Evolutionary conservation across 2,329 filamentous ascomycete genomes (phyloP).

Genomic region (Pestalotiopsis fici): DNA sequence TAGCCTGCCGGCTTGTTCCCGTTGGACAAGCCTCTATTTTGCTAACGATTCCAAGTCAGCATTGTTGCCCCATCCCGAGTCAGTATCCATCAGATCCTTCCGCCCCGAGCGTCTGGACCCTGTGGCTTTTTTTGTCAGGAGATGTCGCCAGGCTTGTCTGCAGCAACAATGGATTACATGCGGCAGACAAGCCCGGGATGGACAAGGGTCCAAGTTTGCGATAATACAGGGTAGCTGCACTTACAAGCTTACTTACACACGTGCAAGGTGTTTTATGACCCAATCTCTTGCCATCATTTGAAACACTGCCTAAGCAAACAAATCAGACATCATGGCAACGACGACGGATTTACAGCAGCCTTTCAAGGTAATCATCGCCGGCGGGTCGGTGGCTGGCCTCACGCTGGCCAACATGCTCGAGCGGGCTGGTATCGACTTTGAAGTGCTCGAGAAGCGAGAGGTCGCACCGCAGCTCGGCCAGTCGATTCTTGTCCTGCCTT

Average conservation of each 20-base stretch:
- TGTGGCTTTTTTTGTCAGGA: not conserved
- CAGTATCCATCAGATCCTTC: not conserved
- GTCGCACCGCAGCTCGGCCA: conserved; percentile 18
- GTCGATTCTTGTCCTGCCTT: conserved; percentile 12
- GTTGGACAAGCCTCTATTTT: not conserved
- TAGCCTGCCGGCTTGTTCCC: not conserved
- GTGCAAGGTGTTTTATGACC: not conserved
- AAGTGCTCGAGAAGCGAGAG: conserved; percentile 19
- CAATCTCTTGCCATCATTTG: not conserved
- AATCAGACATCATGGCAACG: not conserved
- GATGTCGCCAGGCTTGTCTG: no score
- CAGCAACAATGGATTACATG: not conserved
- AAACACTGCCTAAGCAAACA: not conserved
- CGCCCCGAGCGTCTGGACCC: not conserved
- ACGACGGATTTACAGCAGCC: not conserved
- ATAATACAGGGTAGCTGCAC: not conserved
- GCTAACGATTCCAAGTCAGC: not conserved
- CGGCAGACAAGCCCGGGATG: not conserved
- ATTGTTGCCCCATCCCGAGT: not conserved
- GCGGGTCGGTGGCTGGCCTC: conserved; percentile 17
- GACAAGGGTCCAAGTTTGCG: not conserved
- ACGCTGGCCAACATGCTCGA: conserved; percentile 17
- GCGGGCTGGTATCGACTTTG: conserved; percentile 15
- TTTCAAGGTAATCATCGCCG: conserved; percentile 15
- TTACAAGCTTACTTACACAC: not conserved